Base-by-base conservation (phyloP, 768 basidiomycete species). In the Leccinum uliginosum region DNA sequence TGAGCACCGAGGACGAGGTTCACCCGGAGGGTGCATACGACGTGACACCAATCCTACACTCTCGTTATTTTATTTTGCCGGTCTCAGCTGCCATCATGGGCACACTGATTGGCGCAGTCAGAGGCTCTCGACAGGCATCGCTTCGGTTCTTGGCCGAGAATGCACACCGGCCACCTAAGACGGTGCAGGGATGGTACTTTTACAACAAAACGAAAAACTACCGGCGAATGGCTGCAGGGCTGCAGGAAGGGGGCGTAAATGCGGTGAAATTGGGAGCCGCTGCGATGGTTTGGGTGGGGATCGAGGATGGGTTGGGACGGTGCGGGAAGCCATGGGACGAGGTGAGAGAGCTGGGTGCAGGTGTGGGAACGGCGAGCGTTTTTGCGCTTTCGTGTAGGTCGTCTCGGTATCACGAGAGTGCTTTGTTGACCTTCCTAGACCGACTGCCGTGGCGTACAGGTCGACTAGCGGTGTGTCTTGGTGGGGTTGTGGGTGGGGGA, bases 201-300 rank as follows among this genome's bases (percentile, higher is more conserved):
- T 95, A 96, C 83, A 89, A 92, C 70, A 95, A 95, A 78, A 93
- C 91, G 27, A 96, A 95, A 73, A 95, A 95, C 76, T 95, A 94
- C 78, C 78, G 83, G 63, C 83, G 93, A 62, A 80, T 92, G 66
- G 78, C 85, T 59, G 87, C 81, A 0, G 92, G 81, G 9, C 68
- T 94, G 68, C 83, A 81, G 64, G 84, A 83, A 15, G 92, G 82
- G 6, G 87, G 79, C 1, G 59, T 61, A 55, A 83, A 90, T 51
- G 86, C 80, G 1, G 61, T 70, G 51, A 79, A 76, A 64, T 72
- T 92, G 40, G 78, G 78, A 14, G 62, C 69, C 12, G 69, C 73
- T n/a, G 81, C 74, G 43, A 61, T 75, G 19, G 75, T 71, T 21
- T 84, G 80, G 79, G 80, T 80, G 3, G 75, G 73, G 21, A 62